Base-by-base conservation (phyloP, 148 eudicot genomes). In the Tetragonia tetragonoides region DNA sequence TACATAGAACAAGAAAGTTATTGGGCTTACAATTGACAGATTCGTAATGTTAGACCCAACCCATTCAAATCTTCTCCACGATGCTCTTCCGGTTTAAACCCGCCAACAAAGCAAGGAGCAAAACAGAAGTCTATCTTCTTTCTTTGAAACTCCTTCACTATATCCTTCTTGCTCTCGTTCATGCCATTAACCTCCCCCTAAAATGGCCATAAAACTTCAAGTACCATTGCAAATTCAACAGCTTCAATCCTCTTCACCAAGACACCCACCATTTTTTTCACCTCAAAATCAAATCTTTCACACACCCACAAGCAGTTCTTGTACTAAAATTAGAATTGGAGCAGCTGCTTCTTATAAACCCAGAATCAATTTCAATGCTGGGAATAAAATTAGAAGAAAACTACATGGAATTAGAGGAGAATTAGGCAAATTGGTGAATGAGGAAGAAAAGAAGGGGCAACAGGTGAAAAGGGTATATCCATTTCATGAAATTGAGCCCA, bases 401-500 rank as follows among this genome's bases (percentile, higher is more conserved):
- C 20, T 62, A 44, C 71, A 75, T 59, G 81, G 54, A 79, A 40
- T 80, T 73, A 78, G 76, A 34, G 82, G 47, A 18, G 75, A 80
- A 67, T 67, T 81, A 65, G 46, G 74, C 20, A 76, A 44, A 17
- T 38, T 28, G 39, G 81, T 53, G 21, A 28, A 1, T 9, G 82
- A 77, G 16, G 71, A 68, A 46, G 75, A 62, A 37, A 81, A 77
- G 67, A 81, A 75, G 66, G 70, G 44, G 78, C 72, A 59, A 73
- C 60, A 67, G 66, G 65, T 68, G 75, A 84, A 84, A 75, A 92
- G 90, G 83, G 89, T 91, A 1, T 93, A 95, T 70, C 97, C 98
- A 8, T 95, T 87, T 77, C 87, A 90, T 68, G 92, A 90, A 82
- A 91, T 95, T 66, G 99, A 95, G 80, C 90, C 91, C 4, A 86